Percentiles rank a stretch among this genome's conserved stretches.
phyloP scores from a whole-genome alignment of 495 filamentous ascomycete genomes.

The Aspergillus steynii region DNA sequence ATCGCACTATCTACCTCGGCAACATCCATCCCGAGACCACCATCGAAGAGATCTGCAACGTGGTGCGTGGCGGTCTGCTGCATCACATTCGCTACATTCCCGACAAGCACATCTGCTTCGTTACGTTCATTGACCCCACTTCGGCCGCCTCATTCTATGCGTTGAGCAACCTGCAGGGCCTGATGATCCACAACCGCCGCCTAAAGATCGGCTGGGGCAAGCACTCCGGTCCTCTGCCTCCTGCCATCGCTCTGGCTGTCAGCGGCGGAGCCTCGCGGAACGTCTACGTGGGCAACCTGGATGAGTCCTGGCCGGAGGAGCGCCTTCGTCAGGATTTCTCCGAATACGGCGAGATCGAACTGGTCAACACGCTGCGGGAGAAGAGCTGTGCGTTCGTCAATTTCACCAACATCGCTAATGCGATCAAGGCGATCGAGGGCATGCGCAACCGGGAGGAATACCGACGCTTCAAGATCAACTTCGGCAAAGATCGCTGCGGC shows the following conservation, averaged over 20 bases:
- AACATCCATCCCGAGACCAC: constrained; percentile 99
- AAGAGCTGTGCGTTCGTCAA: constrained; percentile 99
- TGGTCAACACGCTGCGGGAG: constrained; percentile 94
- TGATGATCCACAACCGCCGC: constrained; percentile 98
- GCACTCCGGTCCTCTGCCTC: constrained; percentile 94
- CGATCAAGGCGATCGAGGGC: constrained; percentile 98
- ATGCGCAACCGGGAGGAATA: constrained; percentile 94
- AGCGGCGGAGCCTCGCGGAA: constrained; percentile 93
- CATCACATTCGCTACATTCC: constrained; percentile 99
- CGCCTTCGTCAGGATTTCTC: constrained; percentile 94
- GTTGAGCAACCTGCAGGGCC: constrained; percentile 89
- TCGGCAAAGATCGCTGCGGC: constrained; percentile 96
- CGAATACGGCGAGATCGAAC: constrained; percentile 96
- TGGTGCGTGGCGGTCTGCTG: constrained; percentile 87
- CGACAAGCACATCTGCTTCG: constrained; percentile 99
- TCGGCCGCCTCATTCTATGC: constrained; percentile 98
- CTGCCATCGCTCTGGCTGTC: constrained; percentile 93
- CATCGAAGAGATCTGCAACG: constrained; percentile 97
- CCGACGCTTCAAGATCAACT: constrained; percentile 98
- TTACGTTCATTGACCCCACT: constrained; percentile 98
- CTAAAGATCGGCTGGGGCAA: constrained; percentile 99
- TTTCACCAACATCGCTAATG: constrained; percentile 99
- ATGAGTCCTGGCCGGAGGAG: constrained; percentile 96
- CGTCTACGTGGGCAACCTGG: constrained; percentile 96
- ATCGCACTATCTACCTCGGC: constrained; percentile 95